phyloP scores from a whole-genome alignment of 2,329 filamentous ascomycete genomes.

The Xylariaceae sp. region DNA sequence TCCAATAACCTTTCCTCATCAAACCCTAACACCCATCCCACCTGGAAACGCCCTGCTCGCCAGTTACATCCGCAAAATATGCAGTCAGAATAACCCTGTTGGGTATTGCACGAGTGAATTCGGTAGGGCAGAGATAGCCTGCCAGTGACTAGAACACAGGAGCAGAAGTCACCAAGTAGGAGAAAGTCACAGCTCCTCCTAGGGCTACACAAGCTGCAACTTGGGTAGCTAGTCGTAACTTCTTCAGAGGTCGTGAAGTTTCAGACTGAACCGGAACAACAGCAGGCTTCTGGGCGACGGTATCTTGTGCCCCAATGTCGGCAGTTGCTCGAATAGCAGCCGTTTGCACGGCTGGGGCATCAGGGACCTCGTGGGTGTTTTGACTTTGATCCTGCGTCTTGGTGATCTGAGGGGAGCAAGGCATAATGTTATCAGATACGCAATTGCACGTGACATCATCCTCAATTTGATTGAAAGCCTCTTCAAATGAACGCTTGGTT shows the following conservation, averaged over 20 bases:
- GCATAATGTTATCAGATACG: not conserved
- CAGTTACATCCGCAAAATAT: not conserved
- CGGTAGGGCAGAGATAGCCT: not conserved
- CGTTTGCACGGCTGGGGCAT: not conserved
- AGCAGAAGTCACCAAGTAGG: constrained; percentile 39
- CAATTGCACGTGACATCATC: not conserved
- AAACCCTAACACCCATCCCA: constrained; percentile 3
- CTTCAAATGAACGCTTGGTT: constrained; percentile 39
- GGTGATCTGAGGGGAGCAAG: not conserved
- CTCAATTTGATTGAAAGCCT: constrained; percentile 29
- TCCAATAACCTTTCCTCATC: not conserved
- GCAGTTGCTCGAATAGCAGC: not conserved
- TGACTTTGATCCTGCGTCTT: not conserved
- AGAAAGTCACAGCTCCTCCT: constrained; percentile 41
- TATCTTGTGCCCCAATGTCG: not conserved
- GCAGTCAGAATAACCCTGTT: not conserved
- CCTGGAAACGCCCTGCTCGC: constrained; percentile 13
- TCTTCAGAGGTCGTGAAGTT: constrained; percentile 37
- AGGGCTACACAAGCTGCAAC: constrained; percentile 41
- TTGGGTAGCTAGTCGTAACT: constrained; percentile 38
- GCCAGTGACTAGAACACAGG: constrained; percentile 29
- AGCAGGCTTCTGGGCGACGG: not conserved
- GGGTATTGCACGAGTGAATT: not conserved
- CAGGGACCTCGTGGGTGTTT: not conserved
- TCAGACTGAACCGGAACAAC: constrained; percentile 6